These are phyloP conservation scores for Helichrysum umbraculigerum DNA, from an alignment of 129 eudicot genomes.

Conservation along the genomic window DNA sequence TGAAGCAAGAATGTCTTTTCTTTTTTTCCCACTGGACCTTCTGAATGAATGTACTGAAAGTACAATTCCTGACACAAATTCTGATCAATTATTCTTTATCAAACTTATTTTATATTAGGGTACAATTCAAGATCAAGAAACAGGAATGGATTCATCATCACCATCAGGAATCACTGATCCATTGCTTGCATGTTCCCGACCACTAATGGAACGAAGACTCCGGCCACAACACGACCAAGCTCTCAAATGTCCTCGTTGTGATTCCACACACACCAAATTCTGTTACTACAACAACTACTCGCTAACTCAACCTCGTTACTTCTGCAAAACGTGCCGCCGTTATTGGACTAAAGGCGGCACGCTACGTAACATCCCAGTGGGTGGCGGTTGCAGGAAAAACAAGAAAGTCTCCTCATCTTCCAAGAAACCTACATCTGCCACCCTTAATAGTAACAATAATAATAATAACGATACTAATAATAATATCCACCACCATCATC, in stretches of 20 bases:
- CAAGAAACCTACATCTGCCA: slow-evolving; percentile 43
- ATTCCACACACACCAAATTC: slow-evolving; percentile 89
- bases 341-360: slow-evolving; percentile 99
- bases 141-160: slow-evolving; percentile 66
- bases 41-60: slow-evolving; percentile 31
- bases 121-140: slow-evolving; percentile 55
- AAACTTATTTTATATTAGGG: slow-evolving; percentile 42
- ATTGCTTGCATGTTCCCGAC: slow-evolving; percentile 72
- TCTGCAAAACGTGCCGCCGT: slow-evolving; percentile 91
- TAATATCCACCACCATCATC: slow-evolving; percentile 11
- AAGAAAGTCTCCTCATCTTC: slow-evolving; percentile 58
- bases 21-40: slow-evolving; percentile 6
- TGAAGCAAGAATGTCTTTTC: background rate
- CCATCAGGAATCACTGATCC: slow-evolving; percentile 61
- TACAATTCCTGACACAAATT: slow-evolving; percentile 35
- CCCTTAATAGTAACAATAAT: background rate
- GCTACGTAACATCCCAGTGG: slow-evolving; percentile 91
- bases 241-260: slow-evolving; percentile 88
- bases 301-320: slow-evolving; percentile 88
- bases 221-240: slow-evolving; percentile 89
- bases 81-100: slow-evolving; percentile 7
- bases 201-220: slow-evolving; percentile 65
- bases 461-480: background rate
- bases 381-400: slow-evolving; percentile 94
- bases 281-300: slow-evolving; percentile 99